phyloP scores from a whole-genome alignment of 768 basidiomycete species.

The Xerocomus potaroensis region DNA sequence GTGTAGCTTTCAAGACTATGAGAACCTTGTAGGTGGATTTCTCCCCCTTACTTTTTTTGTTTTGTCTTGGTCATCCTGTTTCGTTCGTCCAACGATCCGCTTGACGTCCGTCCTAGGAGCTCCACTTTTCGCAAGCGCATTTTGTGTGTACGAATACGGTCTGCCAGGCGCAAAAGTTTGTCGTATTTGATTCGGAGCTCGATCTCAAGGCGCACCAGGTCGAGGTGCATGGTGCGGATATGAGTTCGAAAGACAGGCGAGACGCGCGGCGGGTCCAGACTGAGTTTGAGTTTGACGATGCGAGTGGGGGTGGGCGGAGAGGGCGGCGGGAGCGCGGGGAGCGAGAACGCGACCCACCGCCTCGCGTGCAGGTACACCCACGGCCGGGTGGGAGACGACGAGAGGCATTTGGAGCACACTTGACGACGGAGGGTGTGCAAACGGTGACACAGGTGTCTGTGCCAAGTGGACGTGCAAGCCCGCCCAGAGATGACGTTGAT shows the following conservation, averaged over 20 bases:
- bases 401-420: conserved; percentile 56
- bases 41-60: neutral
- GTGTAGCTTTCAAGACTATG: conserved; percentile 72
- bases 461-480: conserved; percentile 29
- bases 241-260: conserved; percentile 65
- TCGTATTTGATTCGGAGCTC: conserved; percentile 83
- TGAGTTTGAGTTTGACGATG: conserved; percentile 64
- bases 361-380: conserved; percentile 22
- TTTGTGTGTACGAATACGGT: conserved; percentile 67
- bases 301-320: conserved; percentile 41
- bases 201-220: conserved; percentile 93
- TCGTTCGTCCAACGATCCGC: no score
- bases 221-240: conserved; percentile 71
- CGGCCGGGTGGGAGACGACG: conserved; percentile 43
- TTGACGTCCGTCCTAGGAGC: conserved; percentile 45
- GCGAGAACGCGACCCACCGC: conserved; percentile 41
- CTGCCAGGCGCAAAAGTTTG: conserved; percentile 87
- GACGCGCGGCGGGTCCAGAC: conserved; percentile 66
- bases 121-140: conserved; percentile 73
- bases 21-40: conserved; percentile 54
- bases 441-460: conserved; percentile 12
- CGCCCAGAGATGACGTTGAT: conserved; percentile 44
- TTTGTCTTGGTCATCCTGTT: no score
- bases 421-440: conserved; percentile 40
- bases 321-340: conserved; percentile 46